Evolutionary conservation across 2,329 filamentous ascomycete genomes (phyloP).

Genomic region (Thermothelomyces thermophilus): DNA sequence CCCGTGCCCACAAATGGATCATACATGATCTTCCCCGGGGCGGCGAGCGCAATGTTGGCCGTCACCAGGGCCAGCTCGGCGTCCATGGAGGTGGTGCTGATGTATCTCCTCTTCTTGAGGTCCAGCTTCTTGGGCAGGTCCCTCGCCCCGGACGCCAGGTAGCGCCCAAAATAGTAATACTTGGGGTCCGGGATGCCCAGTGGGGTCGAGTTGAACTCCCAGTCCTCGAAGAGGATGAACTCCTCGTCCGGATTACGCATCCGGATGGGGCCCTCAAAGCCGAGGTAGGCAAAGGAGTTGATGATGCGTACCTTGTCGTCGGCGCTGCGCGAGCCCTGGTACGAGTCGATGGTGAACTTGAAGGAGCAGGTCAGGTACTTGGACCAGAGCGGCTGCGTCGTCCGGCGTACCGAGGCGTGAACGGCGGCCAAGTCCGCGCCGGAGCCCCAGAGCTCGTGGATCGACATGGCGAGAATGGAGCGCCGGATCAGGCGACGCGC

Average conservation of each 20-base stretch:
- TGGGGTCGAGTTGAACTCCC: conserved; percentile 49
- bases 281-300: conserved; percentile 72
- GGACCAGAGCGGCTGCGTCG: conserved; percentile 59
- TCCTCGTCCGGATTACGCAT: conserved; percentile 68
- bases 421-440: conserved; percentile 61
- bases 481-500: conserved; percentile 64
- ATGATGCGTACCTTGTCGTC: conserved; percentile 66
- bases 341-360: conserved; percentile 79
- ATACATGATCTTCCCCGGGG: conserved; percentile 78
- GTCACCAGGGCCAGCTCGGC: conserved; percentile 86
- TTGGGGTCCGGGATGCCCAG: conserved; percentile 48
- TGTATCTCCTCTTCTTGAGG: conserved; percentile 88
- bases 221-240: conserved; percentile 81
- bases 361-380: conserved; percentile 62
- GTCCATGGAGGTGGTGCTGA: conserved; percentile 96
- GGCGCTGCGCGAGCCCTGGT: conserved; percentile 62
- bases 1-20: conserved; percentile 96
- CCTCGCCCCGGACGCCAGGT: conserved; percentile 59
- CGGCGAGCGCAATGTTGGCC: conserved; percentile 81
- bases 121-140: conserved; percentile 68
- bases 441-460: conserved; percentile 84
- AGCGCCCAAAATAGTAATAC: conserved; percentile 64
- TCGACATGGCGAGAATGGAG: conserved; percentile 72
- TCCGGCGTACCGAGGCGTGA: conserved; percentile 55
- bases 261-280: conserved; percentile 68